Base-by-base conservation (phyloP, 2,329 filamentous ascomycete species). In the Exutisphaerella laricina region DNA sequence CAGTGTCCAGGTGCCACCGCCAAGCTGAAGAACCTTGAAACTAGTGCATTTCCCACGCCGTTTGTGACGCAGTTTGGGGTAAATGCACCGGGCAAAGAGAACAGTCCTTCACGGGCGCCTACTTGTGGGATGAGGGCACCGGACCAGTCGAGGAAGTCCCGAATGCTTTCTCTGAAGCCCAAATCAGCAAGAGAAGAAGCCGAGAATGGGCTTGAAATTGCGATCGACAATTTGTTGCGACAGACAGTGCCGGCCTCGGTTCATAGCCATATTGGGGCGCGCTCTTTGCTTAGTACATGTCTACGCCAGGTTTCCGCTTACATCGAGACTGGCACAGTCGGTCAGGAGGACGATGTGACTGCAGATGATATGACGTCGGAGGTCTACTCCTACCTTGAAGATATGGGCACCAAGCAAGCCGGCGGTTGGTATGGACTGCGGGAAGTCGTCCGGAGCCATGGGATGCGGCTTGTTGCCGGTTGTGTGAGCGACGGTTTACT, bases 321-420 rank as follows among this genome's bases (percentile, higher is more conserved):
- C 29, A 68, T 71, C 22, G 32, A 37, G 7, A 4, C 26, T 13
- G 23, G 16, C 13, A 59, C 58, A 20, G 52, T 64, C 2, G 65
- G 68, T 34, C 48, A 58, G 20, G 50, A 63, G 7, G 60, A 57
- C 14, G 49, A 53, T 3, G 60, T 63, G 7, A 59, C 62, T 5
- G 59, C 58, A 9, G 55, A 58, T 4, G 66, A 69, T 33, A 48
- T 65, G 4, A 55, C 58, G 5, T 56, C 55, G 12, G 64, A 67
- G 17, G 55, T 70, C n/a, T 70, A 69, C 43, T 54, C 57, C n/a
- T 59, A 70, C 16, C 55, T 70, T 2, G 66, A 70, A 41, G 48
- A 50, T 3, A 62, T 66, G 36, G 66, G 65, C 34, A 58, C 60
- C 21, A 43, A 48, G 3, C 37, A 44, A 13, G 61, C 59, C 12